Conservation (phyloP, 805 yeast genomes). For the Barnettozyma pratensis region DNA sequence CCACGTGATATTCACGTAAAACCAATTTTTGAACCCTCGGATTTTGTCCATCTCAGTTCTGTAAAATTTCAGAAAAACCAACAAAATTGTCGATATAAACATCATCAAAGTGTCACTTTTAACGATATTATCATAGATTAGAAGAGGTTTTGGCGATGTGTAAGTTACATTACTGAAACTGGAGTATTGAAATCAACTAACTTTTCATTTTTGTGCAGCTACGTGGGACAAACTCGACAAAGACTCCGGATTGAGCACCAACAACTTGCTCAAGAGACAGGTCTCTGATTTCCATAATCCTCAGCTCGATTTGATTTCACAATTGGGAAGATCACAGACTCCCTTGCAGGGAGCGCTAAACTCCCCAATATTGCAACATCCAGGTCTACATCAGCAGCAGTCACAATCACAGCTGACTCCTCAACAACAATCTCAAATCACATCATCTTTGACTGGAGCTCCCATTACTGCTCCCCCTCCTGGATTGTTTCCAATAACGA, state of each 20-base stretch:
- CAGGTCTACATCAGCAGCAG: constrained; percentile 3
- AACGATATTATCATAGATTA: not conserved
- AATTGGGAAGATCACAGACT: constrained; percentile 11
- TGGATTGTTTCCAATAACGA: constrained; percentile 5
- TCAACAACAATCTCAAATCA: constrained; percentile 1
- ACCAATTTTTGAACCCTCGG: not conserved
- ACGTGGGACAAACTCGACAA: constrained; percentile 15
- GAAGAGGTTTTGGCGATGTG: not conserved
- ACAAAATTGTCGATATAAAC: not conserved
- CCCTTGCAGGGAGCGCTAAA: constrained; percentile 14
- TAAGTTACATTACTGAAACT: not conserved
- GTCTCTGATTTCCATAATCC: constrained; percentile 6
- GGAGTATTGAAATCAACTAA: not conserved
- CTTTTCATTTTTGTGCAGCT: not conserved
- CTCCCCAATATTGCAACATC: constrained; percentile 7
- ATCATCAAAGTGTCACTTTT: not conserved
- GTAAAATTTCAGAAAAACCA: too few relatives aligned
- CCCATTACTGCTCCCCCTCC: constrained; percentile 6
- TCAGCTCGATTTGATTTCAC: constrained; percentile 6
- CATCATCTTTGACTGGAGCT: not conserved
- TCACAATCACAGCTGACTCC: not conserved
- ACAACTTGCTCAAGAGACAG: constrained; percentile 4
- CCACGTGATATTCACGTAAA: not conserved
- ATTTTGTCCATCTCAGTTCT: too few relatives aligned
- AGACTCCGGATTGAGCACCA: constrained; percentile 1